Evolutionary conservation across 2,329 filamentous ascomycete species (phyloP), one percentile per base, ranked within the genome.

Genomic region (Paradendryphiella salina): DNA sequence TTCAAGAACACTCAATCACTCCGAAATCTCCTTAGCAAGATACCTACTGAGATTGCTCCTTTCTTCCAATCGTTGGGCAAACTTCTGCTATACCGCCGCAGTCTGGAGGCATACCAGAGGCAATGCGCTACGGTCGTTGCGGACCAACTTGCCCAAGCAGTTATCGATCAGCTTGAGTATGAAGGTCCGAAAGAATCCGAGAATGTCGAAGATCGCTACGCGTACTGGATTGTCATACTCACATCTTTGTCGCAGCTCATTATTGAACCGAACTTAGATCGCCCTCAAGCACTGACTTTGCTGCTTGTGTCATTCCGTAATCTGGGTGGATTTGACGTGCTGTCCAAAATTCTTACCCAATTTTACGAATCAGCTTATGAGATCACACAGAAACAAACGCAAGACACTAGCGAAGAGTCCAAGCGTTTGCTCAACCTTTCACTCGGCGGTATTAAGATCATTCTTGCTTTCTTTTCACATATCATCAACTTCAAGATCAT

Each of bases 261-360:
- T 54, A 84, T 94, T 54, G 90, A 96, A 65, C 81, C 82, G 73
- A 75, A 73, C 66, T 57, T 72, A 37, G 72, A 75, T 13, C 69
- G 72, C 10, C 69, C 72, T 6, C 72, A 74, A 31, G 65, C 67
- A 13, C 52, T 86, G 54, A 88, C 90, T 35, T 82, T 94, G 21
- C 86, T 97, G 29, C 79, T 99, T 18, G 82, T 92, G 47, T 88
- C 90, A 0, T 96, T 99, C 77, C 93, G 92, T 71, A 86, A 90
- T 52, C 82, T 85, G 39, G 85, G 85, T 32, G 93, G 94, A 0
- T 80, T 99, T 51, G 81, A 85, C 7, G 80, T 85, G 4, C 76
- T 97, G 53, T 90, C 89, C 61, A 77, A 81, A 0, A 85, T 96
- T 67, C 80, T 95, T 8, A 77, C 83, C 33, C 79, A 82, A 14